Evolutionary conservation across 257 asterid genomes (phyloP).

Genomic region (Solanum tarijense): DNA sequence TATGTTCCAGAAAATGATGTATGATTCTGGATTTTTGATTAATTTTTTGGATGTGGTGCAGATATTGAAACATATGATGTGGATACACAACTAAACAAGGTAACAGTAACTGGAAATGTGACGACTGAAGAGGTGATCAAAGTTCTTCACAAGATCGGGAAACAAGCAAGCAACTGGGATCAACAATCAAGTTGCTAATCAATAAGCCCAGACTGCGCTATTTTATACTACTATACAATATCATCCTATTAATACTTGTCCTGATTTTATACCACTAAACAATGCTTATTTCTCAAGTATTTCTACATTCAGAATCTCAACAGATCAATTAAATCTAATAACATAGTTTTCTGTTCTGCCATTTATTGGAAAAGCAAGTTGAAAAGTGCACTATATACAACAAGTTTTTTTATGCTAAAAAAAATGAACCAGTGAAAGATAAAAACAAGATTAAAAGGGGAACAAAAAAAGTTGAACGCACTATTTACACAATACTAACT

Average conservation of each 20-base stretch:
- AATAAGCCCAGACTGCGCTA: not conserved
- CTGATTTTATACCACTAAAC: not conserved
- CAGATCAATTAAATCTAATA: not conserved
- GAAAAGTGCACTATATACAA: not conserved
- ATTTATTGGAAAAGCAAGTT: not conserved
- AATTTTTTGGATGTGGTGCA: constrained; percentile 12
- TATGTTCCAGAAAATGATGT: not conserved
- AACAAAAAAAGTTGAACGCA: not conserved
- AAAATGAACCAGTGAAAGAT: not conserved
- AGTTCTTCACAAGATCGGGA: constrained; percentile 68
- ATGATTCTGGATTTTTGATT: not conserved
- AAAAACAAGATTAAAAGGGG: not conserved
- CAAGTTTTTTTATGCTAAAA: not conserved
- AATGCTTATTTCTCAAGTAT: too few species aligned
- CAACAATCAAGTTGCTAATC: constrained; percentile 1
- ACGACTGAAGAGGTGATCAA: constrained; percentile 52
- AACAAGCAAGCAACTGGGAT: constrained; percentile 61
- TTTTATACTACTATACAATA: too few species aligned
- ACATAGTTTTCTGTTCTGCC: too few species aligned
- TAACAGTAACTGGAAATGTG: constrained; percentile 70
- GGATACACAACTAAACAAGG: constrained; percentile 55
- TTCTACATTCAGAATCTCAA: not conserved
- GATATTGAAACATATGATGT: constrained; percentile 78
- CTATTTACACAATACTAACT: not conserved
- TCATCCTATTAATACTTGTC: not conserved